These are phyloP conservation scores for Suhomyces kilbournensis DNA, from an alignment of 805 yeast genomes.

Conservation along the genomic window DNA sequence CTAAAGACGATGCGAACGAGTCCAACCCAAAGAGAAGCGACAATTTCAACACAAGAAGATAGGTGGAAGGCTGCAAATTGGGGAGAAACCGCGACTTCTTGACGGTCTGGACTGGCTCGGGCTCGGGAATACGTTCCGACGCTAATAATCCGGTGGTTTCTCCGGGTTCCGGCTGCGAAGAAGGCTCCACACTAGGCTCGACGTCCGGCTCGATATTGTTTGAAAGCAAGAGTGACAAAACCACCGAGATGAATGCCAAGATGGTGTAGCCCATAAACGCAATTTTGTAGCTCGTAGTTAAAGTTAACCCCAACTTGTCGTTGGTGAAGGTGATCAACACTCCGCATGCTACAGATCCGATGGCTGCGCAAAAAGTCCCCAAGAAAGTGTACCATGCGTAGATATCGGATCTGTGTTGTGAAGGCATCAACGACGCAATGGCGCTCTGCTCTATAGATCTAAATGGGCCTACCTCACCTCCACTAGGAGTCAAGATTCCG, in stretches of 20 bases:
- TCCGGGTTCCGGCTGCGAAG: background rate
- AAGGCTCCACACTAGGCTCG: background rate
- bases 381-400: conserved; percentile 56
- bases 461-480: conserved; percentile 59
- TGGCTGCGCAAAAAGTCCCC: conserved; percentile 46
- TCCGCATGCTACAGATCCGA: conserved; percentile 46
- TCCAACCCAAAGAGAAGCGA: conserved; percentile 41
- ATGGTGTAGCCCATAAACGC: conserved; percentile 27
- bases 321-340: conserved; percentile 15
- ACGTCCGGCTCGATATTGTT: conserved; percentile 14
- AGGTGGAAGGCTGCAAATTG: conserved; percentile 15
- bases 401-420: conserved; percentile 47
- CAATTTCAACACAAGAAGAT: conserved; percentile 27
- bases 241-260: conserved; percentile 16
- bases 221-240: conserved; percentile 17
- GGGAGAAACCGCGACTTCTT: conserved; percentile 16
- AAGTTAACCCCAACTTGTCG: conserved; percentile 14
- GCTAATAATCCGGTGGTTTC: conserved; percentile 17
- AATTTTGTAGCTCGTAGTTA: conserved; percentile 25
- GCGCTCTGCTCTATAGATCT: conserved; percentile 55
- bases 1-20: conserved; percentile 42
- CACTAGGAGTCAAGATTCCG: conserved; percentile 58
- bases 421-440: conserved; percentile 44
- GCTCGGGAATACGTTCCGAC: background rate
- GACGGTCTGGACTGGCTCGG: background rate